Evolutionary conservation across 805 yeast genomes (phyloP).

Genomic region (Wickerhamiella domercqiae): DNA sequence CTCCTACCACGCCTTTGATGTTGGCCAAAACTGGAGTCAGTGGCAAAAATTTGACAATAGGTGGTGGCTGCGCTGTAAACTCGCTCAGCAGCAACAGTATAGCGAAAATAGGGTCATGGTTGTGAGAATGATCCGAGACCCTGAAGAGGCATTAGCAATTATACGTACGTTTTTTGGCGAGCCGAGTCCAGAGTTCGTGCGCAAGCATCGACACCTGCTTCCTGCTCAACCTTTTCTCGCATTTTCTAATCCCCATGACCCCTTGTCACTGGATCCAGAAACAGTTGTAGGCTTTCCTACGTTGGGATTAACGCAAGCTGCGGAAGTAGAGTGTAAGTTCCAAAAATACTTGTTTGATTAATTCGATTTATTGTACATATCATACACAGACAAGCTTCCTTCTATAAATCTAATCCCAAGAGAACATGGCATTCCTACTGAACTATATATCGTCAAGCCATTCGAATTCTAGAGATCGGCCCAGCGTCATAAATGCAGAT

Average conservation of each 20-base stretch:
- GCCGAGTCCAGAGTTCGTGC: background rate
- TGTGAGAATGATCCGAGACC: constrained; percentile 4
- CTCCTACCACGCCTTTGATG: constrained; percentile 2
- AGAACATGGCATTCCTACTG: too few species aligned
- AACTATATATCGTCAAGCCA: background rate
- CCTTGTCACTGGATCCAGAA: background rate
- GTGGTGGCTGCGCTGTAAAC: constrained; percentile 16
- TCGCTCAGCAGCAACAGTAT: constrained; percentile 1
- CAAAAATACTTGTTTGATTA: constrained; percentile 7
- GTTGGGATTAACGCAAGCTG: constrained; percentile 2
- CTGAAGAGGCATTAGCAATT: constrained; percentile 1
- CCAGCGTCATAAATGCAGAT: background rate
- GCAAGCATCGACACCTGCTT: background rate
- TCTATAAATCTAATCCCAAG: too few species aligned
- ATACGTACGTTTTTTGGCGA: background rate
- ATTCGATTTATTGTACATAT: background rate
- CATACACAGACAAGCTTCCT: too few species aligned
- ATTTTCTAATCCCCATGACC: constrained; percentile 8
- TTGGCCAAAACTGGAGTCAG: constrained; percentile 11
- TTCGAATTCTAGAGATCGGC: background rate
- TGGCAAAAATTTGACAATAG: constrained; percentile 15
- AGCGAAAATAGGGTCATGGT: background rate
- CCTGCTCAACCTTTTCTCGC: constrained; percentile 12
- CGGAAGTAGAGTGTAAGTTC: constrained; percentile 9
- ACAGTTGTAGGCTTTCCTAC: constrained; percentile 16